Conservation (phyloP, 768 basidiomycete species). For the Pleurotus djamor region DNA sequence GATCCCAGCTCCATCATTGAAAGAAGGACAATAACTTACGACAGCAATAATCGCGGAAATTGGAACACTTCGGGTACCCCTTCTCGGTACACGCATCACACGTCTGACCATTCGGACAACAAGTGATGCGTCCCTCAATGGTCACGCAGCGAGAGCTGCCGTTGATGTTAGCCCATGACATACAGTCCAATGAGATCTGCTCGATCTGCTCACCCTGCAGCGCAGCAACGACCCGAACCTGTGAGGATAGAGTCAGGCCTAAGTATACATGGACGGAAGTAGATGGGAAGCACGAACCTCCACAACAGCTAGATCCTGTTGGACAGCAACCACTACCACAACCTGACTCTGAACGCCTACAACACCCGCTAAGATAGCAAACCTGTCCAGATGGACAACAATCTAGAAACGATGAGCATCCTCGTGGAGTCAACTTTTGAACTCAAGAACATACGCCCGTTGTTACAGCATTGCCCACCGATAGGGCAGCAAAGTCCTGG, state of each 20-base stretch:
- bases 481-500: neutral
- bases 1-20: neutral
- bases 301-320: neutral
- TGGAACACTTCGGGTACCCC: constrained; percentile 1
- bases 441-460: neutral
- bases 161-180: neutral
- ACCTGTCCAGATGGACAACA: constrained; percentile 2
- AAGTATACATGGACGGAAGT: neutral
- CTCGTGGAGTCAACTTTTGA: no score
- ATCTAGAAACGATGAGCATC: neutral
- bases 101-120: constrained; percentile 1
- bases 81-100: neutral
- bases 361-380: neutral
- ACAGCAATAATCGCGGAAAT: neutral
- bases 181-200: neutral
- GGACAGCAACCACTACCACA: neutral
- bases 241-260: neutral
- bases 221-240: neutral
- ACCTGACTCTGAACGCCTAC: neutral
- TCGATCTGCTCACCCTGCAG: neutral
- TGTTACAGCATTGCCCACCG: neutral
- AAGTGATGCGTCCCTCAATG: neutral
- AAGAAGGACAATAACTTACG: neutral
- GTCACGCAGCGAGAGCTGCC: neutral
- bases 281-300: neutral